These are phyloP conservation scores for Magnaporthiopsis incrustans DNA, from an alignment of 2,329 filamentous ascomycete species.

Conservation along the genomic window DNA sequence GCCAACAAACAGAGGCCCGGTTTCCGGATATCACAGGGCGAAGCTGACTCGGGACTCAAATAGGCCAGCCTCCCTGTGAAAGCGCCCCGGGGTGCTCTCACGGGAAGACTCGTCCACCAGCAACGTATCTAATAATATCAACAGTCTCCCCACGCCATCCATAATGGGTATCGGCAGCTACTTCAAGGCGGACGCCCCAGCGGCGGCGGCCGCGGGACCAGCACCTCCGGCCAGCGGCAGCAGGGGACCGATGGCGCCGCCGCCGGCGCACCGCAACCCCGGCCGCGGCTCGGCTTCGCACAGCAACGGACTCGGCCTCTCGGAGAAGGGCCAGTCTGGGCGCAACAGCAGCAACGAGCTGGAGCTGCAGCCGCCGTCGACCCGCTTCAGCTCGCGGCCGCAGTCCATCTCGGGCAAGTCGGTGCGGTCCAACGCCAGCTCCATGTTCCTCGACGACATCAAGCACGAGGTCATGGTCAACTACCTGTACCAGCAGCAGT, in stretches of 20 bases:
- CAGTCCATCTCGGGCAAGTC: slow-evolving; percentile 44
- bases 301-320: slow-evolving; percentile 18
- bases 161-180: slow-evolving; percentile 55
- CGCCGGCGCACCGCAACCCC: slow-evolving; percentile 4
- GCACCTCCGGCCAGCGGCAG: slow-evolving; percentile 2
- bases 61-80: not conserved
- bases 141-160: slow-evolving; percentile 4
- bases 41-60: not conserved
- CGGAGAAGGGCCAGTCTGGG: slow-evolving; percentile 28
- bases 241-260: slow-evolving; percentile 10
- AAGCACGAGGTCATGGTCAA: slow-evolving; percentile 80
- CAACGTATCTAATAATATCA: not conserved
- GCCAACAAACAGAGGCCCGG: too few relatives aligned
- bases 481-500: slow-evolving; percentile 75
- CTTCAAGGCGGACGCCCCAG: slow-evolving; percentile 48
- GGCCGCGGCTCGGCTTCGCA: slow-evolving; percentile 8
- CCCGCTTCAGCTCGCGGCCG: slow-evolving; percentile 41
- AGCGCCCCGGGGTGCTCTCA: not conserved
- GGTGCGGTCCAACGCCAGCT: slow-evolving; percentile 38
- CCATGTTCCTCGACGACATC: slow-evolving; percentile 59
- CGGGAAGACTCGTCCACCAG: not conserved
- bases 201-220: slow-evolving; percentile 9
- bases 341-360: slow-evolving; percentile 21
- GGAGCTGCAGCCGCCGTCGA: slow-evolving; percentile 40
- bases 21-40: not conserved